A percentile compares a stretch with the other conserved stretches of the same genome.
Evolutionary conservation across 768 basidiomycete genomes (phyloP).

Genomic region (Ramaria rubella): DNA sequence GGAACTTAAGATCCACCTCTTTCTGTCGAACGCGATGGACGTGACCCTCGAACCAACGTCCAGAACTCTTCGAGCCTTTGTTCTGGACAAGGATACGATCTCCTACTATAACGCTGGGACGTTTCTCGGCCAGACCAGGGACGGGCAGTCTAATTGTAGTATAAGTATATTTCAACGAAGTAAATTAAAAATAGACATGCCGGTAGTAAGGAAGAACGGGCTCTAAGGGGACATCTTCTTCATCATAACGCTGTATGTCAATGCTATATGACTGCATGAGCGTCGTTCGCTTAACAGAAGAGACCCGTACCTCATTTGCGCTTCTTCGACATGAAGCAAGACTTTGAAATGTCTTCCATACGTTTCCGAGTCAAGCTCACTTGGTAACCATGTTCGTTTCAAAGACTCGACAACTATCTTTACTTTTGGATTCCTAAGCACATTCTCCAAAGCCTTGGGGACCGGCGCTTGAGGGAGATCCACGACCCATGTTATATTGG

Average conservation of each 20-base stretch:
- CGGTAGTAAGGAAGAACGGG: conserved; percentile 35
- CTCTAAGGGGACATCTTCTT: conserved; percentile 28
- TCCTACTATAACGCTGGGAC: conserved; percentile 53
- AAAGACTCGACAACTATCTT: conserved; percentile 17
- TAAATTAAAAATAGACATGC: neutral
- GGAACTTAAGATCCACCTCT: conserved; percentile 42
- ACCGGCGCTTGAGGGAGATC: conserved; percentile 10
- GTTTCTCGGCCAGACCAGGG: conserved; percentile 49
- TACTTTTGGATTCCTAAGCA: conserved; percentile 30
- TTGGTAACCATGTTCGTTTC: conserved; percentile 33
- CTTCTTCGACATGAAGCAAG: conserved; percentile 45
- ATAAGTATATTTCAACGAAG: neutral
- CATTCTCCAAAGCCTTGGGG: conserved; percentile 1
- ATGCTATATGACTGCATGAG: conserved; percentile 14
- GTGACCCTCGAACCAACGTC: conserved; percentile 32
- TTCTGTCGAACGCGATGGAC: conserved; percentile 42
- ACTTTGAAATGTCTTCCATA: conserved; percentile 41
- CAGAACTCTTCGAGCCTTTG: conserved; percentile 8
- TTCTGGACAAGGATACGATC: conserved; percentile 34
- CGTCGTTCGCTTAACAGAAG: conserved; percentile 25
- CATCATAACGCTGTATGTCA: conserved; percentile 30
- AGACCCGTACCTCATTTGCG: conserved; percentile 36
- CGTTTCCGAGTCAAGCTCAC: conserved; percentile 28
- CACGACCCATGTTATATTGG: conserved; percentile 13
- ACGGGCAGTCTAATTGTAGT: conserved; percentile 37